Base-by-base conservation (phyloP, 139 green algal genomes). In the Chlamydomonas sp. region DNA sequence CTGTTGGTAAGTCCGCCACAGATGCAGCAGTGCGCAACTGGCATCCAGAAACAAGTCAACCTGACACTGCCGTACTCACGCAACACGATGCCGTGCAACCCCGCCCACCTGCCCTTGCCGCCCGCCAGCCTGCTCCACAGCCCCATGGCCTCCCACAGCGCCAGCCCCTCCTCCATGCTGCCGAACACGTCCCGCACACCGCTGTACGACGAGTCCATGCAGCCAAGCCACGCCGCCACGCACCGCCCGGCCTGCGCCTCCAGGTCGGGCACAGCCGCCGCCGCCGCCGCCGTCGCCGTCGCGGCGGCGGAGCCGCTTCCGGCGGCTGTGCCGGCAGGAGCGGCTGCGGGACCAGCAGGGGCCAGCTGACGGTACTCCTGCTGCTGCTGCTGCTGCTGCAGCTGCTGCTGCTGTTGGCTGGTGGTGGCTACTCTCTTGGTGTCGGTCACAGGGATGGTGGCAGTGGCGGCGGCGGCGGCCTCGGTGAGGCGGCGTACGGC, bases 91-190 rank as follows among this genome's bases (percentile, higher is more conserved):
- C 69, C 69, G 5, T 8, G 8, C 59, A 17, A n/a, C 59, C 18
- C 49, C 5, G 1, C 83, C 8, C 61, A 87, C 83, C 84, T 88
- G 17, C 84, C 84, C 7, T 62, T 9, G 4, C 69, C 84, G 0
- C 49, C 57, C 3, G 15, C 0, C 75, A 88, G 49, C 2, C 59
- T 20, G 2, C 62, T 6, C 84, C 84, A 88, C 74, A 88, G 63
- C 58, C 84, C 84, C 64, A 83, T 49, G 57, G 84, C 84, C 61
- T 88, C 84, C 84, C 84, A 88, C 75, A 88, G 49, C 64, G 17
- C 57, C 63, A 83, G 15, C 7, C 18, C 84, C 84, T 88, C 84
- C 5, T 1, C 58, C 75, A 58, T 16, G 10, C n/a, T 2, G 10
- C 74, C 84, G 84, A 72, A 88, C 75, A 83, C 74, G 84, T 82